Base-by-base conservation (phyloP, 495 filamentous ascomycete genomes). In the Hypoxylon intermedium region DNA sequence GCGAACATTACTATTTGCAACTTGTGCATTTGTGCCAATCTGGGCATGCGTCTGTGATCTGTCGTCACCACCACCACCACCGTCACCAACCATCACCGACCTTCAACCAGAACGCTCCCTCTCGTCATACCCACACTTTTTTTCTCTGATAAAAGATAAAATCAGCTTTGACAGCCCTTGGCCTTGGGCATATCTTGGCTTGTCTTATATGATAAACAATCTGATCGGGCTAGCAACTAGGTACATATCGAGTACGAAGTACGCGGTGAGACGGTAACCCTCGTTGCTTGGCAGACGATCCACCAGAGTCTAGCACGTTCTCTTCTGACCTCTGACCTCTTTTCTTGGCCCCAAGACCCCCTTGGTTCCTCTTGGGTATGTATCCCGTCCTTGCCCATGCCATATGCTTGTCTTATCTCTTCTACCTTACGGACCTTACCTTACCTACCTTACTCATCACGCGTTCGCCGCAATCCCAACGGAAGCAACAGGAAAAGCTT, bases 251-350 rank as follows among this genome's bases (percentile, higher is more conserved):
- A n/a, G n/a, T n/a, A n/a, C n/a, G n/a, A n/a, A n/a, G n/a, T n/a
- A n/a, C 52, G 56, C 60, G 53, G 60, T 63, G 60, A 57, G 60
- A 63, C 60, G 53, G 53, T 36, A 41, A 53, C 47, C 46, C 52
- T 63, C 52, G 59, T 53, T 63, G 11, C 61, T 59, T 60, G 61
- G 55, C 54, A 53, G 47, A 53, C 46, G 31, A 36, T 55, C 61
- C 49, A 59, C 61, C 40, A 51, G 49, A 65, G 61, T 65, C 61
- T 59, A 65, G 61, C 61, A 65, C 61, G 61, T 65, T 65, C 61
- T 65, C 24, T 26, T 26, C 24, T 26, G 24, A 26, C 24, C 24
- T 64, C 60, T 64, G 53, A 58, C 47, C 53, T 53, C 49, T 34
- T 46, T 45, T 52, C 49, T 65, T 56, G 59, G 51, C 52, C 24